Base-by-base conservation (phyloP, 805 yeast genomes). In the Nematodospora valgi region DNA sequence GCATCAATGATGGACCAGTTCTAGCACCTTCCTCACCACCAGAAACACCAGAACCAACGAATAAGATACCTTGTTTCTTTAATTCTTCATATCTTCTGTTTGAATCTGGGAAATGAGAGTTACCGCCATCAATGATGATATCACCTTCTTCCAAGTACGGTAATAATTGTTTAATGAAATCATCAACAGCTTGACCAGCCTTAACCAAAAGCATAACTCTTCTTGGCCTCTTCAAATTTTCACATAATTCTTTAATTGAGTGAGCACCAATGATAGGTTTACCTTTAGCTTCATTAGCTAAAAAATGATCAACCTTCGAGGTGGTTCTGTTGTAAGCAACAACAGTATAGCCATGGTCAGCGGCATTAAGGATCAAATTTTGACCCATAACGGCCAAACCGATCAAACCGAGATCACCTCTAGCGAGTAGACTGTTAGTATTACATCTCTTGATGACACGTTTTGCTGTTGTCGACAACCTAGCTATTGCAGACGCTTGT, bases 1-100 rank as follows among this genome's bases (percentile, higher is more conserved):
- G 98, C 98, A 91, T 91, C 68, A 91, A 78, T 45, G 98, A 89
- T 45, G 98, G 98, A 59, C 98, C 98, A 69, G 85, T 78, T 72
- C 98, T 86, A 56, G 98, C 98, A 77, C 98, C 98, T 68, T 91
- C 98, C 73, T 91, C 98, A 76, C 98, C 98, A 70, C 98, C 98
- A 52, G 98, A 91, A 48, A 93, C 98, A 84, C 98, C 98, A 45
- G 96, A 89, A 58, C 98, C 98, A 47, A 91, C 98, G 52, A 87
- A 93, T 48, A 78, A 71, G 59, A 89, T 81, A 28, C 95, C 98
- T 76, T 91, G 80, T 39, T 68, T 72, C 65, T 83, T 80, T 64
- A 91, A 78, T 62, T 88, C 95, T 41, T 76, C 91, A 75, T 70
- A 87, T 71, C 98, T 86, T 74, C 98, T 88, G 84, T 89, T 89